Percentiles rank a stretch among this genome's conserved stretches.
Conservation (phyloP, 78 protist species). For the Dictyostelium discoideum region dicty_2.7 NC_007090.3:14501-15000, state of each 20-base stretch:
- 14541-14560: constrained; percentile 94
- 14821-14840: constrained; percentile 96
- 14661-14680: constrained; percentile 99
- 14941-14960: constrained; percentile 87
- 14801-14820: constrained; percentile 98
- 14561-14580: constrained; percentile 98
- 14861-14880: constrained; percentile 96
- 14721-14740: constrained; percentile 99
- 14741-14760: constrained; percentile 98
- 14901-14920: constrained; percentile 75
- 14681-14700: constrained; percentile 99
- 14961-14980: constrained; percentile 57
- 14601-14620: constrained; percentile 99
- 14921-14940: constrained; percentile 51
- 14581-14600: constrained; percentile 99
- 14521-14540: constrained; percentile 90
- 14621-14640: constrained; percentile 98
- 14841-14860: constrained; percentile 85
- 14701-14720: constrained; percentile 99
- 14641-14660: constrained; percentile 99
- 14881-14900: constrained; percentile 94
- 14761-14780: constrained; percentile 77
- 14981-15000: constrained; percentile 88
- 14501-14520: constrained; percentile 99
- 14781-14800: constrained; percentile 97